Evolutionary conservation across 116 monocot species (phyloP).

Genomic region (Trichopus zeylanicus): DNA sequence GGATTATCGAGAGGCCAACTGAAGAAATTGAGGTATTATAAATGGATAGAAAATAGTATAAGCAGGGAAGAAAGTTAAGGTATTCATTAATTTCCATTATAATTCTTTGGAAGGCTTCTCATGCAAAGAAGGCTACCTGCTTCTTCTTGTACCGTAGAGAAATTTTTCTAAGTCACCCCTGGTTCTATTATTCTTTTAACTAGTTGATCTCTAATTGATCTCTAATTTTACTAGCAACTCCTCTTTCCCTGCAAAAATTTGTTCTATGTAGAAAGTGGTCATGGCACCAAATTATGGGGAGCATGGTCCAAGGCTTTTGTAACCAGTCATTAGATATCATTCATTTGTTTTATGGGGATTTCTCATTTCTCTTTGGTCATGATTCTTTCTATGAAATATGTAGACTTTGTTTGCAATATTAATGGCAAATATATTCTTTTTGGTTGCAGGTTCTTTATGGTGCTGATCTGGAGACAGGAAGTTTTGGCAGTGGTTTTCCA

Average conservation of each 20-base stretch:
- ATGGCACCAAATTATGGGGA: not conserved
- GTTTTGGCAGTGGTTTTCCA: conserved; percentile 62
- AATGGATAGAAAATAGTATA: not conserved
- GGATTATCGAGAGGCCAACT: conserved; percentile 48
- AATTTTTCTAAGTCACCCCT: no score
- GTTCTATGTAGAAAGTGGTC: not conserved
- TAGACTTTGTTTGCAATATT: conserved; percentile 5
- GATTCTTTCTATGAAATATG: not conserved
- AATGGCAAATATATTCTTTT: not conserved
- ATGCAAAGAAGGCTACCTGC: no score
- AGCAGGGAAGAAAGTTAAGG: no score
- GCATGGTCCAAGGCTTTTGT: not conserved
- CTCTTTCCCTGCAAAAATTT: not conserved
- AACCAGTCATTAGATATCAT: not conserved
- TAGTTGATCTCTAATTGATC: no score
- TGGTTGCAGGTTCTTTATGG: conserved; percentile 45
- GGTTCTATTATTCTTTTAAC: no score
- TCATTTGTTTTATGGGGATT: not conserved
- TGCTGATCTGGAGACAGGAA: conserved; percentile 46
- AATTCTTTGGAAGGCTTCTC: not conserved
- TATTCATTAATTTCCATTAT: not conserved
- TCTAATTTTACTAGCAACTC: not conserved
- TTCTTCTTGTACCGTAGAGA: not conserved
- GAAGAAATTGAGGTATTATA: conserved; percentile 50
- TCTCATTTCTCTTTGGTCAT: not conserved